Conservation (phyloP, 2,329 filamentous ascomycete genomes). For the Hypocreales sp. region DNA sequence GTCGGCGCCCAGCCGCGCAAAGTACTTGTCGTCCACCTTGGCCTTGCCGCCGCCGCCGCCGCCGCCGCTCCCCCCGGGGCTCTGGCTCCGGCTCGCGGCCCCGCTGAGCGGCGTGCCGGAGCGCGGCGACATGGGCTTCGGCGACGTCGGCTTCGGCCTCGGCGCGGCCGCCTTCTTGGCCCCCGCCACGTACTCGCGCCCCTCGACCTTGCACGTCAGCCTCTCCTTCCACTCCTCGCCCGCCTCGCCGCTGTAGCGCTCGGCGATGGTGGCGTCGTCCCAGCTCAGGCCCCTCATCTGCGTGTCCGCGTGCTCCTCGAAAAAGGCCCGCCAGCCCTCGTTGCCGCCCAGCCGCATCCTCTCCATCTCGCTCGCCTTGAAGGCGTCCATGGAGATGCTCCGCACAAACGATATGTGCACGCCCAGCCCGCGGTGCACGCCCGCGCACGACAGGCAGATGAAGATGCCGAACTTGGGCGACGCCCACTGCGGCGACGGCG, state of each 20-base stretch:
- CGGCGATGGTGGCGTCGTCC: conserved; percentile 78
- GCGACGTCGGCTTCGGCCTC: conserved; percentile 16
- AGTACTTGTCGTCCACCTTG: conserved; percentile 74
- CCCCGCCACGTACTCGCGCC: conserved; percentile 66
- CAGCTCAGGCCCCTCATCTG: conserved; percentile 55
- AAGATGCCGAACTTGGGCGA: conserved; percentile 96
- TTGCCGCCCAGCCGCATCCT: conserved; percentile 92
- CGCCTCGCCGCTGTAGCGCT: conserved; percentile 76
- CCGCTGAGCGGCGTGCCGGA: conserved; percentile 25
- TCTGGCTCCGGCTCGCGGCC: conserved; percentile 23
- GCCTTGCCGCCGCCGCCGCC: conserved; percentile 27
- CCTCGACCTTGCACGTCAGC: conserved; percentile 75
- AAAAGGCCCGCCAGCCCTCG: conserved; percentile 73
- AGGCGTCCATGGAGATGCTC: conserved; percentile 96
- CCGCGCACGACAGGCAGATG: conserved; percentile 93
- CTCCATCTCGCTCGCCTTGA: conserved; percentile 84
- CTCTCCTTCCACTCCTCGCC: conserved; percentile 95
- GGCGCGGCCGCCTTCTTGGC: conserved; percentile 33
- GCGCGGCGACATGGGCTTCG: conserved; percentile 19
- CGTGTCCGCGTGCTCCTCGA: conserved; percentile 55
- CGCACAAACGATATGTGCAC: conserved; percentile 98
- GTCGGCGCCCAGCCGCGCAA: conserved; percentile 67
- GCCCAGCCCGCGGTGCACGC: conserved; percentile 83
- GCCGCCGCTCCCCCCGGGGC: too few species aligned
- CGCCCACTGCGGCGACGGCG: conserved; percentile 96